Base-by-base conservation (phyloP, 148 eudicot genomes). In the Camellia granthamiana region DNA sequence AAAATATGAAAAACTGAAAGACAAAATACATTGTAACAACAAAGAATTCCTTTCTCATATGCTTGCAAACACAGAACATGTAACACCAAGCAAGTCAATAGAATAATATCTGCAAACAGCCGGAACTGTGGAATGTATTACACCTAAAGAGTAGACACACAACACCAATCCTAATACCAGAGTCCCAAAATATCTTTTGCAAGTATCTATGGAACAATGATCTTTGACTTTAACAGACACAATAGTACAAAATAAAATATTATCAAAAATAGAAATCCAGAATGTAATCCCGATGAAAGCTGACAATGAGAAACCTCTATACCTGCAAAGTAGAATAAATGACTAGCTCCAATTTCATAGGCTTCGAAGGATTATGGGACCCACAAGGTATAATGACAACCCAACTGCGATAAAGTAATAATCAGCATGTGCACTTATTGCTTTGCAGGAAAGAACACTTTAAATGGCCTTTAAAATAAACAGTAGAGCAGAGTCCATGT, bases 241-340 rank as follows among this genome's bases (percentile, higher is more conserved):
- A 42, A 60, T 43, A 43, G 8, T 6, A 14, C 13, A 11, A 19
- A 76, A n/a, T 47, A 9, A 10, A 18, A 30, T 15, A 59, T 30
- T 46, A 60, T 42, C 2, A 9, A 11, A 4, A 67, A 43, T 15
- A 69, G 23, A 19, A 9, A 79, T 12, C 51, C 8, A 41, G 21
- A 14, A n/a, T 23, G 46, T 41, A 73, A 44, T n/a, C 76, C 71
- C 58, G 69, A 75, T 13, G 2, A 42, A 69, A 23, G 72, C 10
- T 30, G 68, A 19, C 18, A 7, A 65, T 49, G 7, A 66, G 7
- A 10, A 71, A 69, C 30, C 59, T 23, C 63, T 61, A 44, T 79
- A 87, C 92, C 90, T 89, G 89, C 68, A 72, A 15, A 72, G 76
- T 87, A 64, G 84, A 74, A 84, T 89, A 89, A 60, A 89, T 78